A percentile compares a stretch with the other conserved stretches of the same genome.
Conservation (phyloP, 805 yeast genomes). For the Groenewaldozyma salmanticensis region DNA sequence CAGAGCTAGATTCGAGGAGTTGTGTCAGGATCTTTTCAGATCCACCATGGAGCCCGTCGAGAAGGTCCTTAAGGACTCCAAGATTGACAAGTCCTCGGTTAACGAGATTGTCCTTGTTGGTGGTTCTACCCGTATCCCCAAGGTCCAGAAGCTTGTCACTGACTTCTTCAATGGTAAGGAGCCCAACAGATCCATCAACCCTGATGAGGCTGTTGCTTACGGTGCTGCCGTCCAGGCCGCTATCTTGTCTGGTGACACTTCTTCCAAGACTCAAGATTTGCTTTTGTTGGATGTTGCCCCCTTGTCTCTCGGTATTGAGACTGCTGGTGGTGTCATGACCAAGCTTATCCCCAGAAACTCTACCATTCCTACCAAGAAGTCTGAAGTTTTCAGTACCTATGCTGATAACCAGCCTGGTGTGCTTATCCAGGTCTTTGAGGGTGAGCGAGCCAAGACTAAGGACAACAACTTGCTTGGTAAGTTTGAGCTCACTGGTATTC, state of each 20-base stretch:
- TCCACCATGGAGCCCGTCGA: conserved; percentile 92
- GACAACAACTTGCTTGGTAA: conserved; percentile 96
- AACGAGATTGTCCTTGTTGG: conserved; percentile 93
- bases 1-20: conserved; percentile 96
- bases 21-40: conserved; percentile 90
- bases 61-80: conserved; percentile 84
- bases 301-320: conserved; percentile 93
- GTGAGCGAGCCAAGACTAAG: conserved; percentile 94
- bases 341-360: conserved; percentile 97
- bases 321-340: conserved; percentile 99
- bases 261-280: conserved; percentile 92
- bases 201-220: conserved; percentile 98
- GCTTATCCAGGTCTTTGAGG: conserved; percentile 92
- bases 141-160: conserved; percentile 87
- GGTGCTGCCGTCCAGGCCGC: conserved; percentile 99
- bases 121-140: conserved; percentile 98
- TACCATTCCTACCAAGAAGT: conserved; percentile 94
- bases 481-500: conserved; percentile 92
- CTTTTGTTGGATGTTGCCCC: conserved; percentile 95
- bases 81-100: conserved; percentile 80
- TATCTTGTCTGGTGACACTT: conserved; percentile 89
- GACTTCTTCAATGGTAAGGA: conserved; percentile 97
- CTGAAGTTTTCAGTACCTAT: conserved; percentile 92
- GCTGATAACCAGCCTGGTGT: conserved; percentile 99
- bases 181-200: conserved; percentile 96